A percentile compares a stretch with the other conserved stretches of the same genome.
These are phyloP conservation scores for Backusella mclennaniae DNA, from an alignment of 192 early-diverging fungal species.

Conservation along the genomic window DNA sequence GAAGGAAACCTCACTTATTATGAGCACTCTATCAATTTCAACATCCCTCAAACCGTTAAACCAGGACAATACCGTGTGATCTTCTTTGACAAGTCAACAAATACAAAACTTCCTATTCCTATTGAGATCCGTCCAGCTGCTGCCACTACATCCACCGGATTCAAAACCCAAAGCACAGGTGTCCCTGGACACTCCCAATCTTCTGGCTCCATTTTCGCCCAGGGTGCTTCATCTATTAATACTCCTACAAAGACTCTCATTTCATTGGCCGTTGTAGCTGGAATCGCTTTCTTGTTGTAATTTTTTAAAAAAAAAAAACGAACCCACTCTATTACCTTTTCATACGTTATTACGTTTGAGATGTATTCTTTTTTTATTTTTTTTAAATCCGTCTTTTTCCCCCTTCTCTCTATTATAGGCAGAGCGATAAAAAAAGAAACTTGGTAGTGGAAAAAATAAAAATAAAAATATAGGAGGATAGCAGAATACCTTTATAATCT, in stretches of 20 bases:
- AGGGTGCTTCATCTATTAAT: conserved; percentile 12
- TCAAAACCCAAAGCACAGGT: conserved; percentile 15
- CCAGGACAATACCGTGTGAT: conserved; percentile 36
- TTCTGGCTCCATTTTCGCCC: conserved; percentile 16
- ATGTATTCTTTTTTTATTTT: not conserved
- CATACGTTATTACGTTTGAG: not conserved
- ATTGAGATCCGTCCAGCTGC: conserved; percentile 28
- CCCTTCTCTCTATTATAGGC: not conserved
- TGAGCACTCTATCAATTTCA: conserved; percentile 30
- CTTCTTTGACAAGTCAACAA: conserved; percentile 33
- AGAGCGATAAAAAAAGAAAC: not conserved
- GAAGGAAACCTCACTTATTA: conserved; percentile 34
- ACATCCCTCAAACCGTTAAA: conserved; percentile 23
- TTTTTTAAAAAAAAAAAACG: conserved; percentile 2
- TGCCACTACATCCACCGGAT: conserved; percentile 15
- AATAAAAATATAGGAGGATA: not conserved
- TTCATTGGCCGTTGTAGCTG: conserved; percentile 17
- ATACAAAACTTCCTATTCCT: conserved; percentile 26
- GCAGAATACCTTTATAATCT: not conserved
- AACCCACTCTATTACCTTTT: not conserved
- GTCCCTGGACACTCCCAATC: conserved; percentile 18
- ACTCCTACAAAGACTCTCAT: conserved; percentile 9
- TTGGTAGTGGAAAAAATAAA: not conserved
- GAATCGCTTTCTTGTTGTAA: conserved; percentile 18
- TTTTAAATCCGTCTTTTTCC: not conserved